Evolutionary conservation across 306 rosid species (phyloP).

Genomic region (Lathyrus tuberosus): DNA sequence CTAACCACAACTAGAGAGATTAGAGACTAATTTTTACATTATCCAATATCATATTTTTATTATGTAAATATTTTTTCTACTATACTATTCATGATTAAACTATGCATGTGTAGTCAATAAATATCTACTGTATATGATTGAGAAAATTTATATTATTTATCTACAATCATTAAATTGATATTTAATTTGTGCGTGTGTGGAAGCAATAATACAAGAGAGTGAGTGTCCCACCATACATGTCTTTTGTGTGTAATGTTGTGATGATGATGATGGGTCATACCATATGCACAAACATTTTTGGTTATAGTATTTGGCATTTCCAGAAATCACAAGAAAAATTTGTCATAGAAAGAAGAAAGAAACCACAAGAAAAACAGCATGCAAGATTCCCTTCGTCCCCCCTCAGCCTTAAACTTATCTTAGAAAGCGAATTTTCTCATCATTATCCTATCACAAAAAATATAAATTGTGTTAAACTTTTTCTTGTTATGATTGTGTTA

Average conservation of each 20-base stretch:
- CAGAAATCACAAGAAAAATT: background rate
- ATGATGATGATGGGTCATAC: background rate
- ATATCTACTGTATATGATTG: too few relatives aligned
- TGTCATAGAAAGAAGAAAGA: background rate
- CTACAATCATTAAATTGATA: background rate
- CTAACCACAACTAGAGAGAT: slow-evolving; percentile 57
- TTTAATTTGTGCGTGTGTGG: background rate
- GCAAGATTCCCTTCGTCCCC: background rate
- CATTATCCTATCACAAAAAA: too few relatives aligned
- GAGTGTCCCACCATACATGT: slow-evolving; percentile 16
- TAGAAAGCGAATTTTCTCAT: too few relatives aligned
- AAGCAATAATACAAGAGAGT: background rate
- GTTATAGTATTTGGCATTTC: slow-evolving; percentile 33
- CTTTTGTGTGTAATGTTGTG: background rate
- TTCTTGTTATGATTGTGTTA: too few relatives aligned
- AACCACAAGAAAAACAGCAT: background rate
- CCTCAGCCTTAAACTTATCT: background rate
- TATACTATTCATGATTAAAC: background rate
- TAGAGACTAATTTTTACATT: slow-evolving; percentile 14
- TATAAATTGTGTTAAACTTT: too few relatives aligned
- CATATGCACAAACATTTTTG: slow-evolving; percentile 19
- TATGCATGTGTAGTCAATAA: too few relatives aligned
- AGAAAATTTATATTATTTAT: background rate
- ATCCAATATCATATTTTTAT: background rate
- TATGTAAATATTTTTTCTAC: background rate